Conservation (phyloP, 768 basidiomycete species). For the Agaricus subrufescens region DNA sequence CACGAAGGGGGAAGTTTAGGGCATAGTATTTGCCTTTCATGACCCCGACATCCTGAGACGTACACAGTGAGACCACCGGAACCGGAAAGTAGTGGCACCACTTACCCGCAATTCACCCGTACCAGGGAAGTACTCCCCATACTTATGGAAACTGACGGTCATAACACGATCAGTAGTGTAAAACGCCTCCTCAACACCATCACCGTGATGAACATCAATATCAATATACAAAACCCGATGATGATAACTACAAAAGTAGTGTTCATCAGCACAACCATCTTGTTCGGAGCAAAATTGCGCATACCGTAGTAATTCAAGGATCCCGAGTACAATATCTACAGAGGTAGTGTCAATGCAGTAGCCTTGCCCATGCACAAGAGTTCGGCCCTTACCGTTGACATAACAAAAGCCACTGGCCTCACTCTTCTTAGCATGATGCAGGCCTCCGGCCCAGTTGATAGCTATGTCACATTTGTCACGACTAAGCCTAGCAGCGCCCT, state of each 20-base stretch:
- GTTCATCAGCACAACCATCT: neutral
- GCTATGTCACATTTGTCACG: constrained; percentile 99
- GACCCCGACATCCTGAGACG: constrained; percentile 80
- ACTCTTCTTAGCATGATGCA: constrained; percentile 98
- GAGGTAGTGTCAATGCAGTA: neutral
- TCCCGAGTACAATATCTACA: constrained; percentile 95
- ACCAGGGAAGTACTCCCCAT: constrained; percentile 98
- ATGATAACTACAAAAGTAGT: constrained; percentile 66
- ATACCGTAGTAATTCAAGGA: constrained; percentile 86
- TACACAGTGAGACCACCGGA: neutral
- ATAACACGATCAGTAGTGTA: constrained; percentile 98
- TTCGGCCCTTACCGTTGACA: constrained; percentile 70
- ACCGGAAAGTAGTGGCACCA: constrained; percentile 5
- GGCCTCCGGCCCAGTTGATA: constrained; percentile 97
- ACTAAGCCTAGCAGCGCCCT: constrained; percentile 94
- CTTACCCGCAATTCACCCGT: constrained; percentile 92
- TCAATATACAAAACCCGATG: constrained; percentile 95
- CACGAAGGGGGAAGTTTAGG: constrained; percentile 90
- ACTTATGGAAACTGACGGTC: constrained; percentile 98
- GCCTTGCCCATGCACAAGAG: neutral
- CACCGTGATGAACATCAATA: constrained; percentile 98
- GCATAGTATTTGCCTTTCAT: constrained; percentile 93
- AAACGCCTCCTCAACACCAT: constrained; percentile 99
- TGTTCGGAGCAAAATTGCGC: neutral
- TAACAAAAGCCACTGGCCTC: constrained; percentile 99